These are phyloP conservation scores for Leptodontidium sp. DNA, from an alignment of 2,329 filamentous ascomycete genomes.

Conservation along the genomic window DNA sequence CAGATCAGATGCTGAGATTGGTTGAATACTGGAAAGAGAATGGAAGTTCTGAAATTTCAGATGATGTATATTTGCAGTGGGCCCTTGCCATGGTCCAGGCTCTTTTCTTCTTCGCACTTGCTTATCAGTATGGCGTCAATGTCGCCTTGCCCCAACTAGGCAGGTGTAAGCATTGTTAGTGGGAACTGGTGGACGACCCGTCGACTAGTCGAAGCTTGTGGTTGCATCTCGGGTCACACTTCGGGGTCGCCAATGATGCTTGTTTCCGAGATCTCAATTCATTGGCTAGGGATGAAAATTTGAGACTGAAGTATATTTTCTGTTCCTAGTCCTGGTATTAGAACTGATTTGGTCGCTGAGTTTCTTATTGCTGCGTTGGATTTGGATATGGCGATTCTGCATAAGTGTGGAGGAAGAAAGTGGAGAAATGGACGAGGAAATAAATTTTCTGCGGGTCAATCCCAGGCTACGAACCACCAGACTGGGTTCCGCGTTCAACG, in stretches of 20 bases:
- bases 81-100: background rate
- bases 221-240: background rate
- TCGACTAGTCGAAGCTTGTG: slow-evolving; percentile 1
- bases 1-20: background rate
- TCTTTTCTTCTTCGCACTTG: background rate
- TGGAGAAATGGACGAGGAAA: too few relatives aligned
- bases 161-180: background rate
- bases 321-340: too few relatives aligned
- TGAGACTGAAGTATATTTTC: too few relatives aligned
- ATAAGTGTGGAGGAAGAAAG: too few relatives aligned
- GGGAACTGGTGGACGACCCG: background rate
- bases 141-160: background rate
- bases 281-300: background rate
- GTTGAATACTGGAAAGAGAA: background rate
- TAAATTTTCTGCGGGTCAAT: too few relatives aligned
- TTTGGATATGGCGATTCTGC: too few relatives aligned
- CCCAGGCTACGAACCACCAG: too few relatives aligned
- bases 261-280: background rate
- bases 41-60: background rate
- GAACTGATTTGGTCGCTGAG: too few relatives aligned
- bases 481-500: too few relatives aligned
- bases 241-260: background rate
- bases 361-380: too few relatives aligned
- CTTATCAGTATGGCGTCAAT: background rate
- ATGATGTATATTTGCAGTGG: slow-evolving; percentile 12